These are phyloP conservation scores for Cyclanthera cordifolia DNA, from an alignment of 306 rosid species.

Conservation along the genomic window DNA sequence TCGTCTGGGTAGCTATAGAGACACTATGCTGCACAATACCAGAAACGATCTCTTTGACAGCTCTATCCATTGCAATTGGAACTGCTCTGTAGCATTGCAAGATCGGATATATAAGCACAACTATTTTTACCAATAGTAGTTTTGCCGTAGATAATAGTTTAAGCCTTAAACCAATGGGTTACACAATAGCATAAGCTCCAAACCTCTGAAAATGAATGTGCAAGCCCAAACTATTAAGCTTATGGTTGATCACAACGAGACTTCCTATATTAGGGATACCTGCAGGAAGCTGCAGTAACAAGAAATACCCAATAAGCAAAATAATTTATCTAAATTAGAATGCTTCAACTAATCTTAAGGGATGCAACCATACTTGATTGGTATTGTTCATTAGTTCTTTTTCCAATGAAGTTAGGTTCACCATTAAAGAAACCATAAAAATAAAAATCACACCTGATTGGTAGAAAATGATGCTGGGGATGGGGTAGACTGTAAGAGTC, in stretches of 20 bases:
- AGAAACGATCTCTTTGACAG: slow-evolving; percentile 78
- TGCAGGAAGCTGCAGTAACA: slow-evolving; percentile 46
- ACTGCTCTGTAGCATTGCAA: slow-evolving; percentile 43
- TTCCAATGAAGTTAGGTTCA: background rate
- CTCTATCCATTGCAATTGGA: slow-evolving; percentile 91
- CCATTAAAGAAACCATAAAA: slow-evolving; percentile 74
- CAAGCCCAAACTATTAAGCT: slow-evolving; percentile 59
- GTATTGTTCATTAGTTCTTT: too few species aligned
- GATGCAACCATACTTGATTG: background rate
- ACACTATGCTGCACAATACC: slow-evolving; percentile 92
- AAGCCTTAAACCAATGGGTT: background rate
- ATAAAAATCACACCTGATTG: slow-evolving; percentile 38
- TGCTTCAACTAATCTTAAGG: background rate
- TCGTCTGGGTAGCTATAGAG: slow-evolving; percentile 95
- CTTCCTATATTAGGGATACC: slow-evolving; percentile 72
- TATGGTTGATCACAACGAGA: slow-evolving; percentile 73
- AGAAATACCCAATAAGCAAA: slow-evolving; percentile 10
- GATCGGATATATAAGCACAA: slow-evolving; percentile 13
- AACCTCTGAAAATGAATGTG: slow-evolving; percentile 89
- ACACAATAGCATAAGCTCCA: slow-evolving; percentile 14
- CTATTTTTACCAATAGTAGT: background rate
- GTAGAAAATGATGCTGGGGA: slow-evolving; percentile 50
- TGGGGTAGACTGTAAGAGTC: slow-evolving; percentile 57
- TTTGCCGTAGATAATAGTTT: background rate
- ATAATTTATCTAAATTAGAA: background rate